Base-by-base conservation (phyloP, 257 asterid genomes). In the Eucommia ulmoides region DNA sequence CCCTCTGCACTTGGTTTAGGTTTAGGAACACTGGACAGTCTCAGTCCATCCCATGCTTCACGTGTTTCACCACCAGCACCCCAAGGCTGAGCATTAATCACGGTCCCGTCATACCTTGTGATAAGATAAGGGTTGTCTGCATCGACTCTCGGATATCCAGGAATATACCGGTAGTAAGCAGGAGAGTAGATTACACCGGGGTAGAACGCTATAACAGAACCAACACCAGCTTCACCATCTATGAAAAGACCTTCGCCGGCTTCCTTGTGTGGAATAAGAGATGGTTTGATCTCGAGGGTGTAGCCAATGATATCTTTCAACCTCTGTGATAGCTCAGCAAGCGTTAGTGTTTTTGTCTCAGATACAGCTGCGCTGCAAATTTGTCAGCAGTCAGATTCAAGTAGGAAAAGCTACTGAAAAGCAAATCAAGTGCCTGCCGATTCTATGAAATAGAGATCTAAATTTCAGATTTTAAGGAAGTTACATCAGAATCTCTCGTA, bases 11-110 rank as follows among this genome's bases (percentile, higher is more conserved):
- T 62, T 20, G 56, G 58, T 26, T 23, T 48, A 29, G 71, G 53
- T 41, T 49, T 66, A 22, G 60, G 52, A 53, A 29, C 22, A 44
- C 60, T 23, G 9, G 69, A 59, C n/a, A n/a, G n/a, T n/a, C n/a
- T n/a, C n/a, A n/a, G n/a, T 24, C 88, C 81, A 1, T 76, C 73
- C 94, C 96, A 89, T 16, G 56, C 15, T 59, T 74, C 86, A 46
- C 83, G 83, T 53, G 78, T 65, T 58, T 78, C 97, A 24, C 88
- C 93, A 10, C 97, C 94, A n/a, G 21, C 41, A 26, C 94, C 96
- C 97, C 98, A 89, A 1, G 98, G 92, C 65, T 85, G 88, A 19
- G 92, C 93, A n/a, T 85, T 82, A 51, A 89, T 82, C 49, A 82
- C 78, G 2, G 83, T 78, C 12, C 92, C 96, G 22, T 89, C 98